Conservation (phyloP, 2,329 filamentous ascomycete species). For the Beauveria brongniartii region DNA sequence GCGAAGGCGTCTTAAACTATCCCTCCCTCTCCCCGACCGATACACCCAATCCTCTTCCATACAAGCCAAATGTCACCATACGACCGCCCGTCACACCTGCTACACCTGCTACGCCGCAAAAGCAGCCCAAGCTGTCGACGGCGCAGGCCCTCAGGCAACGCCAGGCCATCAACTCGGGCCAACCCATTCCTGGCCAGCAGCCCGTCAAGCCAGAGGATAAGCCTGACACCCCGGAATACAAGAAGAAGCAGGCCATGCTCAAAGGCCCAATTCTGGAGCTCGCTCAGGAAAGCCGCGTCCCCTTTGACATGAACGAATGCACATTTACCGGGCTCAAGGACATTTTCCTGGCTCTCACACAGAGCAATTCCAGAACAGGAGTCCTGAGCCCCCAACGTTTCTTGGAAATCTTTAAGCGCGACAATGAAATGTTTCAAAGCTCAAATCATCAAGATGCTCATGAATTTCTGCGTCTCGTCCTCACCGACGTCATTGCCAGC, state of each 20-base stretch:
- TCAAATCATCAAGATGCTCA: slow-evolving; percentile 98
- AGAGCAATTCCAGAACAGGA: slow-evolving; percentile 72
- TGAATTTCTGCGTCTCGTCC: slow-evolving; percentile 86
- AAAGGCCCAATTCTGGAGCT: slow-evolving; percentile 82
- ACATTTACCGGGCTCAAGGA: slow-evolving; percentile 93
- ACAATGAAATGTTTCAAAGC: slow-evolving; percentile 95
- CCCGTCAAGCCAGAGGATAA: slow-evolving; percentile 75
- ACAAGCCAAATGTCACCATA: slow-evolving; percentile 54
- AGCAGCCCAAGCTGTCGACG: slow-evolving; percentile 41
- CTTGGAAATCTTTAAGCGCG: slow-evolving; percentile 82
- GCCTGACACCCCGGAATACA: slow-evolving; percentile 90
- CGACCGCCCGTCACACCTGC: slow-evolving; percentile 46
- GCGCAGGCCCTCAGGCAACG: slow-evolving; percentile 50
- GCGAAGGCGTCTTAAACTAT: slow-evolving; percentile 89
- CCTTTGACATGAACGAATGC: slow-evolving; percentile 89
- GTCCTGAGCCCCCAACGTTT: slow-evolving; percentile 90
- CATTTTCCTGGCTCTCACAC: slow-evolving; percentile 85
- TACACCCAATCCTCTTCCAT: slow-evolving; percentile 51
- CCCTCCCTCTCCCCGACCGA: slow-evolving; percentile 65
- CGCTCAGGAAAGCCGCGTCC: slow-evolving; percentile 66
- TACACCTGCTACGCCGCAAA: slow-evolving; percentile 31
- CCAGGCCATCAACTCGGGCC: slow-evolving; percentile 44
- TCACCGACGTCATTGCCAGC: slow-evolving; percentile 94
- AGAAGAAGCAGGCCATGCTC: slow-evolving; percentile 91
- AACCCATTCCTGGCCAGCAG: slow-evolving; percentile 45